Evolutionary conservation across 1,284 basidiomycete species (phyloP).

Genomic region (Ganoderma lucidum): DNA sequence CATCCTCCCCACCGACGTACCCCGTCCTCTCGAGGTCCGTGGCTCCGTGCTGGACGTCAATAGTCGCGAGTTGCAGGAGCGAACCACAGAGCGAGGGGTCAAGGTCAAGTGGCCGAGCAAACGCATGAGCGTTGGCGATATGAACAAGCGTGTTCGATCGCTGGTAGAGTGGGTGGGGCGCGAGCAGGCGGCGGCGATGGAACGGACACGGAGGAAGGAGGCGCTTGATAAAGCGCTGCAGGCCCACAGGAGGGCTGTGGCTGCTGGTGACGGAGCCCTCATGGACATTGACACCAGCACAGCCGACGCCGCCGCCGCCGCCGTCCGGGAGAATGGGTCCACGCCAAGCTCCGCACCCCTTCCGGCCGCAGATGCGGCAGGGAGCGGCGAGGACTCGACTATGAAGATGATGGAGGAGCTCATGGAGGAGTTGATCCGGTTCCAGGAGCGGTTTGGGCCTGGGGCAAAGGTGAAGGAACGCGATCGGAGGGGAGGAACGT

Average conservation of each 20-base stretch:
- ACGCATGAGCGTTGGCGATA: conserved; percentile 93
- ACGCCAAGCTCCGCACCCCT: conserved; percentile 15
- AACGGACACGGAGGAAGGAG: conserved; percentile 74
- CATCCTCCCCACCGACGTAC: conserved; percentile 81
- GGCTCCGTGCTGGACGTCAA: conserved; percentile 46
- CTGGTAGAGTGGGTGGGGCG: conserved; percentile 93
- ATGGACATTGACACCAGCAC: conserved; percentile 22
- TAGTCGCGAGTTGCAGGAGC: conserved; percentile 56
- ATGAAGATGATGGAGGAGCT: conserved; percentile 89
- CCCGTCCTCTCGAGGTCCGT: conserved; percentile 80
- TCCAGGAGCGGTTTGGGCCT: conserved; percentile 86
- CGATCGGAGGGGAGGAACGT: conserved; percentile 50
- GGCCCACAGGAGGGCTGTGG: conserved; percentile 25
- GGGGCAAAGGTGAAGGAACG: conserved; percentile 66
- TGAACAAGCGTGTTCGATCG: conserved; percentile 94
- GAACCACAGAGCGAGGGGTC: conserved; percentile 84
- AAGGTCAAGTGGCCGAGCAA: conserved; percentile 96
- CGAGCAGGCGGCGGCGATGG: conserved; percentile 80
- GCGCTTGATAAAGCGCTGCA: conserved; percentile 66
- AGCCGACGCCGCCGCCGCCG: conserved; percentile 29
- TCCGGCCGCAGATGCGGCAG: background rate
- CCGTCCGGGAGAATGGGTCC: conserved; percentile 34
- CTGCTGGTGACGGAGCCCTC: conserved; percentile 21
- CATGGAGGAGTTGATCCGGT: conserved; percentile 85
- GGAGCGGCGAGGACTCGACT: conserved; percentile 44